Evolutionary conservation across 345 rosid species (phyloP), one percentile per base, ranked within the genome.

Genomic region (Eucalyptus pauciflora): DNA sequence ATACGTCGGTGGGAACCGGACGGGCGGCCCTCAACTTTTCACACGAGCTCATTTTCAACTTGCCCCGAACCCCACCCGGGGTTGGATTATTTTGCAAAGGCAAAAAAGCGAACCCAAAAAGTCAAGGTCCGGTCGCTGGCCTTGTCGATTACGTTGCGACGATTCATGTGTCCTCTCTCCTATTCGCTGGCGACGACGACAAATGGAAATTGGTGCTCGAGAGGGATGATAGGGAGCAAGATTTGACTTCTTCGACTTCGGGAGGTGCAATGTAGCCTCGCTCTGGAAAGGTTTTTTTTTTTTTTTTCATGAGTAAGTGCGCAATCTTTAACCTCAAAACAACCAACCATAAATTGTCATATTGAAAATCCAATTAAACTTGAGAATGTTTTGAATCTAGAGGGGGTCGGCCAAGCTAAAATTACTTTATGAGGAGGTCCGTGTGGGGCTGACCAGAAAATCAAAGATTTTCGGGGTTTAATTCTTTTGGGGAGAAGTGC

Each of bases 401-500:
- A 29, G 17, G 4, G 31, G 69, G 8, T 6, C 17, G 3, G 69
- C 69, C 69, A 60, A 5, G 31, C 7, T 25, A 25, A 60, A 60
- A 27, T 27, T 60, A 27, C 69, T 29, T 60, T 11, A 0, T 13
- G 8, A 6, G 4, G 16, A 60, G 15, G 1, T 27, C 16, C 0
- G 4, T 62, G 33, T 6, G 6, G 16, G 67, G 69, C 69, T 62
- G 8, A 29, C 31, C 33, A 62, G 8, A 27, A 60, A 25, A 56
- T 56, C 31, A 27, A 12, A 27, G 58, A 60, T 60, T 60, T 60
- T 25, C 13, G 4, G 1, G 31, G 69, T 33, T 27, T 29, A 7
- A 2, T 62, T 27, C 13, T 56, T 60, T 10, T 1, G n/a, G n/a
- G n/a, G n/a, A n/a, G n/a, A n/a, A n/a, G n/a, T n/a, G n/a, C n/a